Evolutionary conservation across 192 early-diverging fungal species (phyloP), one percentile per base, ranked within the genome.

Genomic region (Pecoramyces ruminantium): DNA sequence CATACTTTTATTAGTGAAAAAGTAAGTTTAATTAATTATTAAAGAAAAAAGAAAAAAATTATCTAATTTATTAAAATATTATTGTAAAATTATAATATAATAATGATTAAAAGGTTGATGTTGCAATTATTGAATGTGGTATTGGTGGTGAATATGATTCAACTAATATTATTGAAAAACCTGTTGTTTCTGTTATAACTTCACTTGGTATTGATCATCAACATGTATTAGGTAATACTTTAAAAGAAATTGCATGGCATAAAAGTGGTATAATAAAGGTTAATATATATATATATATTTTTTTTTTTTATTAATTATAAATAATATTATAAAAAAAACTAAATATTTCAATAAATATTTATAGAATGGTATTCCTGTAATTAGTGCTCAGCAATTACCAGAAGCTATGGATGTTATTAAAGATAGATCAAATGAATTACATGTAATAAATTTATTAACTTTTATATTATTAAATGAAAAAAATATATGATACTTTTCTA

Each of bases 61-160:
- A n/a, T n/a, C n/a, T n/a, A n/a, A n/a, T n/a, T n/a, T n/a, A n/a
- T n/a, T n/a, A n/a, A n/a, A n/a, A n/a, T n/a, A n/a, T n/a, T n/a
- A n/a, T n/a, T n/a, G n/a, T n/a, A n/a, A n/a, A n/a, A n/a, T n/a
- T n/a, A n/a, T n/a, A n/a, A n/a, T n/a, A n/a, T n/a, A n/a, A n/a
- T n/a, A n/a, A n/a, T n/a, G n/a, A n/a, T n/a, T 81, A 78, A 79
- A 30, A 86, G 78, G 93, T 95, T 6, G 93, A 95, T 81, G 93
- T 93, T 14, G 92, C 90, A 13, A 88, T 96, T 29, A 80, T 96
- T 77, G 94, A 96, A 85, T 93, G 94, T 13, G 94, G 94, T 78
- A 88, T 96, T 13, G 94, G 94, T 38, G 94, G 94, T 42, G 86
- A 93, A 80, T 97, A 92, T 84, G 94, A 96, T 81, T 91, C 93